A percentile compares a stretch with the other conserved stretches of the same genome.
phyloP scores from a whole-genome alignment of 441 rosid genomes.

The Corymbia citriodora region DNA sequence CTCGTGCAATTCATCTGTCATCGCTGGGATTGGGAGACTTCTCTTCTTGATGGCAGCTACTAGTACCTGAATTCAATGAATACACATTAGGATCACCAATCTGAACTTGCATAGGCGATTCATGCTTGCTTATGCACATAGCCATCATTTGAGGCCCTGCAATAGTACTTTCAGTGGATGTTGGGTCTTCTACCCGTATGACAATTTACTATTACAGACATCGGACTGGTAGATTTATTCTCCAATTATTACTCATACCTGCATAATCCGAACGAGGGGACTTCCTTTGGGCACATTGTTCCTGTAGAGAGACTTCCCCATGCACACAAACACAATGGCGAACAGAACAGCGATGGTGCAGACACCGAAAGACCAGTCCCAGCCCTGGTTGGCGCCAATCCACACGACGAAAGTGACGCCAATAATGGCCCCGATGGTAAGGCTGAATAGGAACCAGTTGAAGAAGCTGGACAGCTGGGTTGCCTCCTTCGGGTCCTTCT shows the following conservation, averaged over 20 bases:
- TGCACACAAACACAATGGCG: conserved; percentile 19
- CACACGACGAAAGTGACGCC: conserved; percentile 53
- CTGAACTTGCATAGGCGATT: neutral
- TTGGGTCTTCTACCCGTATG: neutral
- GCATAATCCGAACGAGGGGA: conserved; percentile 37
- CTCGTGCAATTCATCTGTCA: conserved; percentile 39
- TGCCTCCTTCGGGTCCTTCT: conserved; percentile 37
- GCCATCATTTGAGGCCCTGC: neutral
- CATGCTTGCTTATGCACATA: neutral
- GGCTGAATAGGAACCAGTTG: conserved; percentile 63
- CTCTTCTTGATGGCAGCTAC: conserved; percentile 40
- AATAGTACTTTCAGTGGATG: neutral
- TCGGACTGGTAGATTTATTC: neutral
- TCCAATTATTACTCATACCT: conserved; percentile 19
- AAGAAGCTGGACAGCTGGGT: conserved; percentile 43
- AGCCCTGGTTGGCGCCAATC: conserved; percentile 44
- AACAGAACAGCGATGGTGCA: conserved; percentile 29
- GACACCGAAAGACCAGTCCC: conserved; percentile 50
- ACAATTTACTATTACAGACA: neutral
- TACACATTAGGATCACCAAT: neutral
- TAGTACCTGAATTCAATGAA: conserved; percentile 28
- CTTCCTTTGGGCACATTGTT: conserved; percentile 40
- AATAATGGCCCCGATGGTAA: conserved; percentile 36
- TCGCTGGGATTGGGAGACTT: conserved; percentile 34
- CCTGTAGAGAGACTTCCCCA: conserved; percentile 51